Evolutionary conservation across 495 filamentous ascomycete species (phyloP), one percentile per base, ranked within the genome.

Genomic region (Lasiosphaeris hirsuta): DNA sequence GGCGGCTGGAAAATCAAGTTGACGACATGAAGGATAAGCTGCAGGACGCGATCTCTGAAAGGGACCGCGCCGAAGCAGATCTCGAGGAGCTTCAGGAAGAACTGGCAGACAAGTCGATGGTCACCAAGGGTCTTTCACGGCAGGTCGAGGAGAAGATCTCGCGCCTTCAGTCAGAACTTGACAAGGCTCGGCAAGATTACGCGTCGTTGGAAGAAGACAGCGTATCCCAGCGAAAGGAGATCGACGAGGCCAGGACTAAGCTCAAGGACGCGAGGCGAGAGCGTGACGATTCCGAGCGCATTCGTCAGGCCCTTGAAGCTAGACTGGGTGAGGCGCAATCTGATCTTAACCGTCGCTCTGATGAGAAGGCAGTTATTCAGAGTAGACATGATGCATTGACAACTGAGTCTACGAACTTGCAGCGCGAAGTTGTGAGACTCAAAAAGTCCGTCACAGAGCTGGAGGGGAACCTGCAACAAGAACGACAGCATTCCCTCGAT

Each of bases 101-200:
- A 61, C 84, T 91, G 78, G 78, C 86, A 7, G 86, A 91, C 67
- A 92, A 90, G 65, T 90, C 87, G 0, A 79, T 92, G 52, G 85
- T 81, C 18, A 86, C 86, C 30, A 92, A 86, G 66, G 87, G 86
- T n/a, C 76, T 90, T 11, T 86, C 83, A 46, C 81, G 87, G 38
- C 88, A 90, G 69, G 81, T 89, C 14, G 89, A 92, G 63, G 85
- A 89, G 55, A 86, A 84, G 65, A 77, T 81, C 3, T 72, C 78
- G 54, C 82, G 81, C 48, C 74, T 93, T 17, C 83, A 90, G 58
- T 72, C 78, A 49, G 85, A 92, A 58, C 67, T 90, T 11, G 78
- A 76, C 41, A 73, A 77, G 10, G 71, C 90, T 46, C 79, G 81
- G 37, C 77, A 85, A 53, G 81, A 87, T 46, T 81, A 85, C 44